A percentile compares a stretch with the other conserved stretches of the same genome.
Evolutionary conservation across 352 stramenopile species (phyloP).

Genomic region (Detonula confervacea): DNA sequence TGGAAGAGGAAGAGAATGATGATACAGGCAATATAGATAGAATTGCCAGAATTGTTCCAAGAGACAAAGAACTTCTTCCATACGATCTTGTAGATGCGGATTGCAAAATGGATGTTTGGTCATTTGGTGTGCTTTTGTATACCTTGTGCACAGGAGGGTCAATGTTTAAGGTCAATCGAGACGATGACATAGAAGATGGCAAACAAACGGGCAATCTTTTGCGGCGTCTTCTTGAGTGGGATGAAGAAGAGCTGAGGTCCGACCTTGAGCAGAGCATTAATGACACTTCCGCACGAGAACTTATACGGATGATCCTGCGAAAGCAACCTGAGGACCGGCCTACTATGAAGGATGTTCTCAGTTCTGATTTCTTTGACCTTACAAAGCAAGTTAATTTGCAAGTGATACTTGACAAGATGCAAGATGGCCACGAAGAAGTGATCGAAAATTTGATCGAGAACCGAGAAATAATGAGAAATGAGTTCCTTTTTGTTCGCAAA

Average conservation of each 20-base stretch:
- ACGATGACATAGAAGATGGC: background rate
- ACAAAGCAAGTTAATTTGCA: background rate
- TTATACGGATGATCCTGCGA: background rate
- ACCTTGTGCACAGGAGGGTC: background rate
- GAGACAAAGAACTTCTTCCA: background rate
- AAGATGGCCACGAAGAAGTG: background rate
- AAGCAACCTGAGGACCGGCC: background rate
- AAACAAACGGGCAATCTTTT: background rate
- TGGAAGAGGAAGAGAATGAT: background rate
- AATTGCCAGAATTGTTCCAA: background rate
- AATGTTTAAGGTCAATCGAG: slow-evolving; percentile 1
- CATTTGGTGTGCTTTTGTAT: slow-evolving; percentile 20
- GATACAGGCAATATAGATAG: background rate
- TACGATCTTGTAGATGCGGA: background rate
- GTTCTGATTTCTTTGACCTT: background rate
- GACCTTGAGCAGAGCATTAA: background rate
- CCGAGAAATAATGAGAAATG: background rate
- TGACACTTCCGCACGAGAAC: background rate
- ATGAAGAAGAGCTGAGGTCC: background rate
- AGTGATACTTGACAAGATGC: background rate
- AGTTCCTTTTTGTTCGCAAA: too few relatives aligned
- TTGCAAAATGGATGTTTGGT: background rate
- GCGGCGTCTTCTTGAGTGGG: background rate
- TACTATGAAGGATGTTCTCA: background rate
- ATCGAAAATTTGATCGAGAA: background rate